Conservation (phyloP, 805 yeast genomes). For the Teunomyces panamensis region DNA sequence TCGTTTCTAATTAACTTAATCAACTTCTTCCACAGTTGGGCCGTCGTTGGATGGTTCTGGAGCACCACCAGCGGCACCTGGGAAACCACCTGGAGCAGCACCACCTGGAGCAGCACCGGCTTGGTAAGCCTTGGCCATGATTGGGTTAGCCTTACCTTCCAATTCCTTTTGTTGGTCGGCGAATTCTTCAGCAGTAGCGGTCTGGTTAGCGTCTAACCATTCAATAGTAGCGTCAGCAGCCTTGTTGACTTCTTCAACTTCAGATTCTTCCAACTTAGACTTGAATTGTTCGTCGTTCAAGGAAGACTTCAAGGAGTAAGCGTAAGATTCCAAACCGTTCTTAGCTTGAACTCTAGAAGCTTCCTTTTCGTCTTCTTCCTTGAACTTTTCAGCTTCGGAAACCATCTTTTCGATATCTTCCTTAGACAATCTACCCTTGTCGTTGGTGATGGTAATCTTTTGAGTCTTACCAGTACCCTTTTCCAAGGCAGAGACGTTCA, state of each 20-base stretch:
- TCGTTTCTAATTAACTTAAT: slow-evolving; percentile 25
- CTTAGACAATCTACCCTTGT: slow-evolving; percentile 96
- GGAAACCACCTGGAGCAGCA: slow-evolving; percentile 61
- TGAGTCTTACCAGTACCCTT: slow-evolving; percentile 98
- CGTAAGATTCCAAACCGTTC: slow-evolving; percentile 93
- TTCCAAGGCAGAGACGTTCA: slow-evolving; percentile 94
- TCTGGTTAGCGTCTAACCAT: slow-evolving; percentile 92
- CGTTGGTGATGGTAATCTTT: slow-evolving; percentile 97
- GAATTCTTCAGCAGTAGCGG: slow-evolving; percentile 91
- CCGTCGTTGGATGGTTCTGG: slow-evolving; percentile 40
- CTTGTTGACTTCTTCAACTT: slow-evolving; percentile 64
- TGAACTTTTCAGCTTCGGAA: slow-evolving; percentile 94
- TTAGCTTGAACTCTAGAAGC: slow-evolving; percentile 88
- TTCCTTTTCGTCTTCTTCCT: slow-evolving; percentile 95
- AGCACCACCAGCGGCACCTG: slow-evolving; percentile 42
- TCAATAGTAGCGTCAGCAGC: slow-evolving; percentile 82
- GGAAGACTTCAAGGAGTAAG: slow-evolving; percentile 88
- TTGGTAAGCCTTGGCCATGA: slow-evolving; percentile 95
- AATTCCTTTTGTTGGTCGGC: slow-evolving; percentile 93
- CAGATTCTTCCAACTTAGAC: slow-evolving; percentile 53
- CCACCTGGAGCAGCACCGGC: slow-evolving; percentile 82
- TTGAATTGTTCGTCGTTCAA: slow-evolving; percentile 46
- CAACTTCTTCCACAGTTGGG: slow-evolving; percentile 55
- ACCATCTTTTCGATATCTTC: slow-evolving; percentile 98
- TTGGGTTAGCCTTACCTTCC: slow-evolving; percentile 93